A percentile compares a stretch with the other conserved stretches of the same genome.
Evolutionary conservation across 495 filamentous ascomycete species (phyloP).

Genomic region (Lineolata rhizophorae): DNA sequence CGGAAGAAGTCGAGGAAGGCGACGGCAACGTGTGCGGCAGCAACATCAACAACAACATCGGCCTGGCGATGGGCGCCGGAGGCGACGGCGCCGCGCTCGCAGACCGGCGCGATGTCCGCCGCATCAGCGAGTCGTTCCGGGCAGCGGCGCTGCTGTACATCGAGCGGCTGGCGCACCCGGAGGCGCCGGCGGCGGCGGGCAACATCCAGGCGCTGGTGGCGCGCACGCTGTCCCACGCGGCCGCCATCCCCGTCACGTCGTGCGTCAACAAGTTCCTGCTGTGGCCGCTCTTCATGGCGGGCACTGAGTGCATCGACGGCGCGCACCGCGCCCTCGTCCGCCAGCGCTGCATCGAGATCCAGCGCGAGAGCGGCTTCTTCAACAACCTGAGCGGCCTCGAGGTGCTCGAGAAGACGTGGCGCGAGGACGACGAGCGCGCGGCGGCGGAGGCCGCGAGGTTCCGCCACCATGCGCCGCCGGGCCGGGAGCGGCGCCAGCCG

Average conservation of each 20-base stretch:
- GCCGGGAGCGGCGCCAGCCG: conserved; percentile 5
- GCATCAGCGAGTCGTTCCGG: conserved; percentile 73
- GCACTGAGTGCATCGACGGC: conserved; percentile 74
- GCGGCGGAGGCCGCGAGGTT: conserved; percentile 15
- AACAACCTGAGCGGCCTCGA: conserved; percentile 78
- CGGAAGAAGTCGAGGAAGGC: no score
- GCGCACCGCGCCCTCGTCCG: conserved; percentile 58
- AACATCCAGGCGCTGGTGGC: conserved; percentile 69
- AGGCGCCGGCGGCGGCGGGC: conserved; percentile 46
- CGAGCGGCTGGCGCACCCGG: conserved; percentile 66
- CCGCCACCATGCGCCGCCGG: not conserved
- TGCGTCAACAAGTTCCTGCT: conserved; percentile 67
- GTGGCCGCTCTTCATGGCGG: conserved; percentile 84
- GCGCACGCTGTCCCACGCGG: conserved; percentile 61
- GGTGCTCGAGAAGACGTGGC: conserved; percentile 71
- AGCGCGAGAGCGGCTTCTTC: conserved; percentile 70
- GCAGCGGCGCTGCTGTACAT: conserved; percentile 78
- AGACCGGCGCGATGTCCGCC: conserved; percentile 29
- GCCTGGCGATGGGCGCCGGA: conserved; percentile 17
- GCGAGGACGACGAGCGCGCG: conserved; percentile 22
- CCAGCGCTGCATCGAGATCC: conserved; percentile 62
- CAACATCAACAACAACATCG: no score
- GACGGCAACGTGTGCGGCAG: no score
- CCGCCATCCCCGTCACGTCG: conserved; percentile 42
- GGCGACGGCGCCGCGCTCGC: conserved; percentile 7